Percentiles rank a stretch among this genome's conserved stretches.
Evolutionary conservation across 1,284 basidiomycete genomes (phyloP).

Genomic region (Leccinum olivaceoglutinosum): DNA sequence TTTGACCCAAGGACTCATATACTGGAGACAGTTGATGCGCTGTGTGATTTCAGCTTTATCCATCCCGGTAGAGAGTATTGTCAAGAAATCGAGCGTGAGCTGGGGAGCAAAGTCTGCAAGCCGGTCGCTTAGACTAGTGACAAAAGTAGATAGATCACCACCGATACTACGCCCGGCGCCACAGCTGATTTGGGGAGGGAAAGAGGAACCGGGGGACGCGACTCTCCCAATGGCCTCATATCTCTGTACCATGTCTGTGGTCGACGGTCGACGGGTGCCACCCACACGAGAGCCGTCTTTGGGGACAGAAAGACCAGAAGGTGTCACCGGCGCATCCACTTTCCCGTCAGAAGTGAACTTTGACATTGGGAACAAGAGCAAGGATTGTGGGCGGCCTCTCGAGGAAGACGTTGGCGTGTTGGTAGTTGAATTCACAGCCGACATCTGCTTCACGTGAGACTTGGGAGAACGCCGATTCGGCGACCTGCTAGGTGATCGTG

Average conservation of each 20-base stretch:
- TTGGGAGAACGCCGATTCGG: conserved; percentile 22
- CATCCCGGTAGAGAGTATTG: too few species aligned
- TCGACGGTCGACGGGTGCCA: conserved; percentile 57
- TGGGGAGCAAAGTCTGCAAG: conserved; percentile 72
- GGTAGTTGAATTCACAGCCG: conserved; percentile 22
- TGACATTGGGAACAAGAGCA: conserved; percentile 60
- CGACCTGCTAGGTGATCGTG: conserved; percentile 29
- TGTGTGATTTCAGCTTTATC: too few species aligned
- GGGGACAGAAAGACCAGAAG: conserved; percentile 40
- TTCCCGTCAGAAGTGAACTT: conserved; percentile 36
- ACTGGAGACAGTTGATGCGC: too few species aligned
- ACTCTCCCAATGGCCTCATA: conserved; percentile 58
- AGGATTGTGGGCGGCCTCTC: conserved; percentile 65
- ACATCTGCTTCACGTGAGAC: conserved; percentile 25
- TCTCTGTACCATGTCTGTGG: conserved; percentile 75
- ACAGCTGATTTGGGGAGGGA: conserved; percentile 32
- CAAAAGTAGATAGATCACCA: conserved; percentile 62
- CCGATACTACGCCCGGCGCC: conserved; percentile 13
- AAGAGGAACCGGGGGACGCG: conserved; percentile 25
- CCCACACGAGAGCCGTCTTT: conserved; percentile 36
- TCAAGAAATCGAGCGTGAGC: conserved; percentile 54
- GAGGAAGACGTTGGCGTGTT: conserved; percentile 22
- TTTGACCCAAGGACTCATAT: too few species aligned
- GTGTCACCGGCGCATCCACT: conserved; percentile 28
- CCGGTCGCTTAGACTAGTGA: conserved; percentile 62